phyloP scores from a whole-genome alignment of 2,329 filamentous ascomycete species.

The Trichoderma citrinoviride region DNA sequence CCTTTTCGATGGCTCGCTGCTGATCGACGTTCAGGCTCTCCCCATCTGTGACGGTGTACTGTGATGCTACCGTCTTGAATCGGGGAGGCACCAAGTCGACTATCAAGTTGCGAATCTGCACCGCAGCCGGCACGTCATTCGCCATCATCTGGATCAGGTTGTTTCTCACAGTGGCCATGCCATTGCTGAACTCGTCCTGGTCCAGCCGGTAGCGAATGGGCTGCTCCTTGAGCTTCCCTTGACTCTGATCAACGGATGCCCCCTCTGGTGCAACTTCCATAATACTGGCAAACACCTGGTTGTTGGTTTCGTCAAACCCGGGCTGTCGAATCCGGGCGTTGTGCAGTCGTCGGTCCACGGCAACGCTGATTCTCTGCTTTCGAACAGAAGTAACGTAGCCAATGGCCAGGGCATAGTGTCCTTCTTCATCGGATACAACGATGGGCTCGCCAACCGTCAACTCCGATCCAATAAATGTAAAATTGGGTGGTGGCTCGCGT shows the following conservation, averaged over 20 bases:
- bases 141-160: conserved; percentile 93
- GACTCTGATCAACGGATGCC: conserved; percentile 49
- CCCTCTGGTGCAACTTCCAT: conserved; percentile 73
- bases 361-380: conserved; percentile 75
- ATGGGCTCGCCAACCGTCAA: conserved; percentile 84
- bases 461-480: conserved; percentile 90
- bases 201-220: conserved; percentile 79
- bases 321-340: conserved; percentile 74
- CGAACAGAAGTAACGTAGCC: conserved; percentile 81
- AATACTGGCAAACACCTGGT: conserved; percentile 86
- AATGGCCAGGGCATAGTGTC: conserved; percentile 91
- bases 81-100: conserved; percentile 71
- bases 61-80: conserved; percentile 66
- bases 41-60: conserved; percentile 60
- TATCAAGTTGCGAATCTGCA: conserved; percentile 73
- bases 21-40: conserved; percentile 83
- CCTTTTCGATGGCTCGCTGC: conserved; percentile 80
- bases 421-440: conserved; percentile 92
- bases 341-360: conserved; percentile 85
- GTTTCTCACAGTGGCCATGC: conserved; percentile 91
- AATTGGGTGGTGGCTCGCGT: conserved; percentile 55
- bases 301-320: conserved; percentile 71
- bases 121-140: conserved; percentile 66
- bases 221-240: conserved; percentile 51
- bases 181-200: conserved; percentile 98